Evolutionary conservation across 2,329 filamentous ascomycete genomes (phyloP), one percentile per base, ranked within the genome.

Genomic region (Colletotrichum zoysiae): DNA sequence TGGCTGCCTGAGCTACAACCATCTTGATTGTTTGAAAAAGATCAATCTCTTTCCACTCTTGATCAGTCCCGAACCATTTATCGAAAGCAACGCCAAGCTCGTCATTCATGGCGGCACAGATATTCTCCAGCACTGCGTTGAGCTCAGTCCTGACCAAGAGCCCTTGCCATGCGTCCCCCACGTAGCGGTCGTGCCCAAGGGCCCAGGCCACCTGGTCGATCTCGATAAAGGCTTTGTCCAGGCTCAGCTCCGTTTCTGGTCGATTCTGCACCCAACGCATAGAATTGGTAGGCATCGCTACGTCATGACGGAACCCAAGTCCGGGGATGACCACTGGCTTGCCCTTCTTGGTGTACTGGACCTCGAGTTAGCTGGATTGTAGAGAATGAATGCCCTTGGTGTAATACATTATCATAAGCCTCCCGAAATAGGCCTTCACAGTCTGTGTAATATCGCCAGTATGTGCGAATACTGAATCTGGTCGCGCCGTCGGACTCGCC

Each of bases 341-440:
- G n/a, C 82, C 83, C 20, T 80, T 79, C 58, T 85, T 85, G 33
- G 78, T 76, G 69, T 84, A 85, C 82, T 86, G 35, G 1, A 18
- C 30, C 9, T 16, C n/a, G 12, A 14, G 38, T 58, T 11, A 16
- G 35, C 26, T 16, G 44, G 26, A 18, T 6, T 8, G 8, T 11
- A 38, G 8, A 23, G 16, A 18, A 4, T 51, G n/a, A 16, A 6
- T 18, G 35, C n/a, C 3, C 4, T 11, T 35, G 1, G 42, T 12
- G 26, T 30, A 72, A 26, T 56, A 80, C 79, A 1, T 78, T 73
- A 42, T 79, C 73, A 16, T 80, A 80, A 0, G 79, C 79, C 5
- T 81, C 79, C 14, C 72, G 62, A 33, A 76, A 81, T 9, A 82
- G 63, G 0, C 74, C 63, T 51, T 75, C 65, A 56, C 80, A 82